Percentiles rank a stretch among this genome's conserved stretches.
Conservation (phyloP, 306 rosid genomes). For the Luffa acutangula region DNA sequence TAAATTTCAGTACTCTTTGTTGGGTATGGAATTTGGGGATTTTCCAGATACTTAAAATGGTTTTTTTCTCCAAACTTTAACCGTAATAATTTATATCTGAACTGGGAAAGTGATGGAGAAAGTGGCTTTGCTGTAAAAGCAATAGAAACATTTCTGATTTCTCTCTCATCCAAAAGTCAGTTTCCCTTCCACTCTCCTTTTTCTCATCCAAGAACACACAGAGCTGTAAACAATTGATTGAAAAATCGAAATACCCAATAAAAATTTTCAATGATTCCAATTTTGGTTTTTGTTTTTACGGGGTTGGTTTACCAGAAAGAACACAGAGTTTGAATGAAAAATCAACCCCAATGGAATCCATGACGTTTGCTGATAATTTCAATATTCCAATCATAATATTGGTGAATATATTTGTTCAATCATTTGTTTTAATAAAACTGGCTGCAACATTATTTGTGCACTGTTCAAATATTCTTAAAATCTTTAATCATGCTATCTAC, state of each 20-base stretch:
- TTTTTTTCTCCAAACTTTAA: neutral
- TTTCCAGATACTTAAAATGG: neutral
- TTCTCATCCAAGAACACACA: neutral
- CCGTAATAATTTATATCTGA: neutral
- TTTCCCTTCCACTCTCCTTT: neutral
- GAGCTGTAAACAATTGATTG: neutral
- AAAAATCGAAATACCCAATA: neutral
- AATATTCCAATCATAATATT: neutral
- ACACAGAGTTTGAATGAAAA: neutral
- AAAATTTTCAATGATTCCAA: neutral
- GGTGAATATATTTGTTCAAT: neutral
- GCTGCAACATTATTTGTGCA: neutral
- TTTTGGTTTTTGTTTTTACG: neutral
- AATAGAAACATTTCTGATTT: neutral
- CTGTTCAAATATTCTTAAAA: neutral
- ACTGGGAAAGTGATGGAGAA: conserved; percentile 7
- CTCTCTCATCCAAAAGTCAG: conserved; percentile 7
- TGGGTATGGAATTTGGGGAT: neutral
- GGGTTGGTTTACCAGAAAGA: neutral
- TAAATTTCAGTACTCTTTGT: neutral
- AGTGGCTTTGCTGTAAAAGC: conserved; percentile 14
- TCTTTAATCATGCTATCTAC: neutral
- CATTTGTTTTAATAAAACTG: neutral
- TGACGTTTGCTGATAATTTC: neutral
- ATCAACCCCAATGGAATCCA: neutral